These are phyloP conservation scores for Paxillus ammoniavirescens DNA, from an alignment of 768 basidiomycete genomes.

Conservation along the genomic window DNA sequence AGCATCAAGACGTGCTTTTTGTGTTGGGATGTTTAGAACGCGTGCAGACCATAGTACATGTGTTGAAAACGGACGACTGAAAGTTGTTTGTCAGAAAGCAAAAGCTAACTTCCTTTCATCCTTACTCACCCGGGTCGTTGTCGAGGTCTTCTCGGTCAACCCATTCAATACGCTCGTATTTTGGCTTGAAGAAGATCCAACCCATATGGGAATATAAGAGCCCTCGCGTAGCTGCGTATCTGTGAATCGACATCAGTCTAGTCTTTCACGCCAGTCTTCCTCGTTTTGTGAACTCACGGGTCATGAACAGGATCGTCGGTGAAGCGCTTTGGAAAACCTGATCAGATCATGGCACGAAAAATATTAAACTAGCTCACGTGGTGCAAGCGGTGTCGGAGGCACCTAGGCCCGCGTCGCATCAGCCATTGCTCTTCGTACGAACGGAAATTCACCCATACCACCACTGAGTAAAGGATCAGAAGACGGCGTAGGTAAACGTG, in stretches of 20 bases:
- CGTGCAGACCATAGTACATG: conserved; percentile 53
- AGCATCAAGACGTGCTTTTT: not conserved
- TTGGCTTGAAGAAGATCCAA: conserved; percentile 82
- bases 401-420: conserved; percentile 38
- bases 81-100: not conserved
- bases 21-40: not conserved
- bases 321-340: conserved; percentile 46
- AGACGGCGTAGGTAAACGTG: conserved; percentile 4
- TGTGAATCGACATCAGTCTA: conserved; percentile 16
- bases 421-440: not conserved
- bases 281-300: conserved; percentile 43
- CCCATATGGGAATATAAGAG: conserved; percentile 79
- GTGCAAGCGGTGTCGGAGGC: conserved; percentile 70
- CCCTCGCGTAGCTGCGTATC: conserved; percentile 73
- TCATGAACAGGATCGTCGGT: conserved; percentile 69
- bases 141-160: conserved; percentile 71
- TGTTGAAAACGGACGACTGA: conserved; percentile 75
- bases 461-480: conserved; percentile 37
- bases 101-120: not conserved
- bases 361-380: conserved; percentile 46
- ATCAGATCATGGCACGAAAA: not conserved
- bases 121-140: conserved; percentile 58
- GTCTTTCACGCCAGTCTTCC: not conserved
- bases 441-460: conserved; percentile 37
- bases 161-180: conserved; percentile 56